phyloP scores from a whole-genome alignment of 768 basidiomycete species.

The Trametes cinnabarina region DNA sequence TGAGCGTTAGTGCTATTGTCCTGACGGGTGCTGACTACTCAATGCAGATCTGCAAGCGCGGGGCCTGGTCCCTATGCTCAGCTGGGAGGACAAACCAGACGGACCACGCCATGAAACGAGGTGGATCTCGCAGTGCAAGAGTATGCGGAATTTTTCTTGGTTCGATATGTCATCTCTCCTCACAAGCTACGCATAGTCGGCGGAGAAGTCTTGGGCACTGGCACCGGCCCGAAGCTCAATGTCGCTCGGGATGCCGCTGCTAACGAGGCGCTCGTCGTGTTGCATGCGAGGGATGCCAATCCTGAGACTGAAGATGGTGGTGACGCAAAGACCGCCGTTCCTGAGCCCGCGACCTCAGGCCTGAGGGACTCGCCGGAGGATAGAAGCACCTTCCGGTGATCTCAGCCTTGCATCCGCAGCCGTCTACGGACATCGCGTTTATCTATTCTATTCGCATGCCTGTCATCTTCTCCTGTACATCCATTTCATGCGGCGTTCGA shows the following conservation, averaged over 20 bases:
- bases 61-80: conserved; percentile 42
- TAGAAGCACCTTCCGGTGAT: background rate
- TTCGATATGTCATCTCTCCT: background rate
- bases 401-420: background rate
- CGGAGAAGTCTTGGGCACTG: conserved; percentile 47
- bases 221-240: conserved; percentile 51
- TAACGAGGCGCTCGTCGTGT: conserved; percentile 5
- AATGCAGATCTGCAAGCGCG: conserved; percentile 53
- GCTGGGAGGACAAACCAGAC: conserved; percentile 49
- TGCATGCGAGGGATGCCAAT: background rate
- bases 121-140: conserved; percentile 63
- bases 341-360: conserved; percentile 1
- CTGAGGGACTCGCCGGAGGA: background rate
- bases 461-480: background rate
- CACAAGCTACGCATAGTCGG: conserved; percentile 40
- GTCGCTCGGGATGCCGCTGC: conserved; percentile 25
- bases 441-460: background rate
- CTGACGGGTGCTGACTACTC: background rate
- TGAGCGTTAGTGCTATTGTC: conserved; percentile 21
- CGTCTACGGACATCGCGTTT: background rate
- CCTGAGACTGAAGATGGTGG: background rate
- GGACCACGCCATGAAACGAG: conserved; percentile 45
- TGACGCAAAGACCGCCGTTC: background rate
- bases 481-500: background rate
- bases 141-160: conserved; percentile 32